Base-by-base conservation (phyloP, 2,329 filamentous ascomycete genomes). In the Colletotrichum liaoningense region DNA sequence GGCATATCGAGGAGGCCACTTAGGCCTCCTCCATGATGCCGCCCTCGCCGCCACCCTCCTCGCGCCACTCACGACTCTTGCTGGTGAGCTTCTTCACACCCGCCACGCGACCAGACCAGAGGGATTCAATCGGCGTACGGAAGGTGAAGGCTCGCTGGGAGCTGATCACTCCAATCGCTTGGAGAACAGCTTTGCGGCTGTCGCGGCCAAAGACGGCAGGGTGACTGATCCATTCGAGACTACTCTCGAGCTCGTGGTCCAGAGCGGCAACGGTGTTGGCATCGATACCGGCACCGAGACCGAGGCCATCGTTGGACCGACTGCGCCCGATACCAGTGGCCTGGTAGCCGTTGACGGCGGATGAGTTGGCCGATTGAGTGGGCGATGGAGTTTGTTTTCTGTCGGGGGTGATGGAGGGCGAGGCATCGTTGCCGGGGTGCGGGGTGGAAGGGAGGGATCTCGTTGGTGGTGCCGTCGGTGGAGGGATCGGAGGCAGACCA, bases 161-260 rank as follows among this genome's bases (percentile, higher is more conserved):
- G 79, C 94, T 97, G 78, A 99, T 98, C 74, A 98, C 95, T 7
- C 97, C 96, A 77, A 99, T 98, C 19, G 95, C 95, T 82, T 99
- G 97, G 28, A 99, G 88, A 2, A 99, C 95, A 5, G 96, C 95
- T 86, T 99, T 99, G 79, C 97, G 92, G 71, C 94, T 97, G 81
- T 99, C 97, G 49, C 97, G 92, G 9, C 94, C 93, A 81, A 99
- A 99, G 2, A 98, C 94, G 2, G 95, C 95, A 1, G 97, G 97
- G 79, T 99, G 97, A 80, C 93, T 95, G 83, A 99, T 98, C 97
- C 97, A 99, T 83, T 99, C 97, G 19, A 99, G 86, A 63, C 94
- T 94, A 42, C 94, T 91, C 81, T 98, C 95, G 42, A 99, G 89
- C 82, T 99, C 97, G 1, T 94, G 91, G 81, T 99, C 97, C 22